Evolutionary conservation across 495 filamentous ascomycete species (phyloP).

Genomic region (Cetradonia linearis): DNA sequence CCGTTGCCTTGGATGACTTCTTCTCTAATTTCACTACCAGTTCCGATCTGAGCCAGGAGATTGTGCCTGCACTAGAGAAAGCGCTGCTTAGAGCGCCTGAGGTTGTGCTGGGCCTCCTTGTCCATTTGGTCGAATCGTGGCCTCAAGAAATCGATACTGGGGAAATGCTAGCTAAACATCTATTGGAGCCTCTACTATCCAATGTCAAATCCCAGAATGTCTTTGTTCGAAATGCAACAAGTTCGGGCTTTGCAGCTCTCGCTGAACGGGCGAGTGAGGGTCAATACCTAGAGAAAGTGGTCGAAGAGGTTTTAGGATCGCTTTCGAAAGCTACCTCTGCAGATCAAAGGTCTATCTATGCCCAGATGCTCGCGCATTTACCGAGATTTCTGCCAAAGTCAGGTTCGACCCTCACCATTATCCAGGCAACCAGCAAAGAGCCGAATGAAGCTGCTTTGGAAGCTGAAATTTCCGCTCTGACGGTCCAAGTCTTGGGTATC

Average conservation of each 20-base stretch:
- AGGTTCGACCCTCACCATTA: constrained; percentile 53
- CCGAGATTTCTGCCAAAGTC: constrained; percentile 47
- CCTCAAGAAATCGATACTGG: constrained; percentile 66
- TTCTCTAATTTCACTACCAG: constrained; percentile 62
- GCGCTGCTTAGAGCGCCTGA: constrained; percentile 81
- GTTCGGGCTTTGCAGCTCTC: constrained; percentile 59
- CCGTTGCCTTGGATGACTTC: constrained; percentile 68
- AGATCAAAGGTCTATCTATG: constrained; percentile 72
- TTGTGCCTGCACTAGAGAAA: constrained; percentile 78
- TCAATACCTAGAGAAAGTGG: constrained; percentile 48
- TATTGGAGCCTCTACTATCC: constrained; percentile 75
- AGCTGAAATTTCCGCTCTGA: constrained; percentile 62
- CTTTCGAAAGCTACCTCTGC: constrained; percentile 66
- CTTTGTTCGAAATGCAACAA: constrained; percentile 61
- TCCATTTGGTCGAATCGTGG: constrained; percentile 57
- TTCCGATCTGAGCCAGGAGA: constrained; percentile 63
- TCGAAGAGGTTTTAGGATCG: constrained; percentile 65
- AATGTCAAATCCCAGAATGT: constrained; percentile 84
- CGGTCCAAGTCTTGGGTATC: constrained; percentile 41
- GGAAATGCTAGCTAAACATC: constrained; percentile 50
- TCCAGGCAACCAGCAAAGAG: constrained; percentile 61
- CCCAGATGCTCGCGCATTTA: constrained; percentile 61
- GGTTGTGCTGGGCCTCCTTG: constrained; percentile 69
- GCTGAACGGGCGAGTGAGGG: constrained; percentile 47
- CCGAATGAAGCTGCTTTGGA: constrained; percentile 71